Base-by-base conservation (phyloP, 2,329 filamentous ascomycete genomes). In the Colletotrichum filicis region DNA sequence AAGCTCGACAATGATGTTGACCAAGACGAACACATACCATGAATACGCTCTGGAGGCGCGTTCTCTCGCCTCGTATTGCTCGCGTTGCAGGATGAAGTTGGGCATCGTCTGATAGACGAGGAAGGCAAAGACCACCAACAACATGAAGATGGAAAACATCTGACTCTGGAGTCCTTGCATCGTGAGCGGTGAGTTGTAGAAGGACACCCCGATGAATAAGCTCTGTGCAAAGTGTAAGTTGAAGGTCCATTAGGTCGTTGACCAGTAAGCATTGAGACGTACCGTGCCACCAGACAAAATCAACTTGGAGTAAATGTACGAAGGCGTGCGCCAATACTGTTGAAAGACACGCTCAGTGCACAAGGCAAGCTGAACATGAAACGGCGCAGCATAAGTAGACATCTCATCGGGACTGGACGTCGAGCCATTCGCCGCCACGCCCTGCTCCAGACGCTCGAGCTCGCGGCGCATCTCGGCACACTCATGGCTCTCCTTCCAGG, bases 291-390 rank as follows among this genome's bases (percentile, higher is more conserved):
- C 82, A 73, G 88, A 90, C 35, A 94, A 87, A 1, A 87, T 80
- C 1, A 88, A 76, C 82, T 95, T 95, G 65, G 91, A 89, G 83
- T 93, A 94, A 77, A 95, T 92, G 82, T 95, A 95, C 1, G 88
- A 86, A 0, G 93, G 93, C 1, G 89, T 93, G 60, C 93, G 89
- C 93, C 93, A 95, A 84, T 94, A 94, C 80, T 95, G 93, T 77
- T 92, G 87, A 80, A 94, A 94, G 8, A 94, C 90, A 74, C 93
- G 92, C 55, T 85, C 78, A 7, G 88, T 87, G 53, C 92, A 91
- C 73, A 91, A 85, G 28, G 82, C 83, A 11, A 94, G 81, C 77
- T 95, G 93, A 5, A 83, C 77, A 2, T 66, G 75, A 77, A 94
- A 92, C 0, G 92, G 90, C 32, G 92, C 92, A 0, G 93, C 93